Evolutionary conservation across 1,284 basidiomycete genomes (phyloP).

Genomic region (Cutaneotrichosporon dermatis): DNA sequence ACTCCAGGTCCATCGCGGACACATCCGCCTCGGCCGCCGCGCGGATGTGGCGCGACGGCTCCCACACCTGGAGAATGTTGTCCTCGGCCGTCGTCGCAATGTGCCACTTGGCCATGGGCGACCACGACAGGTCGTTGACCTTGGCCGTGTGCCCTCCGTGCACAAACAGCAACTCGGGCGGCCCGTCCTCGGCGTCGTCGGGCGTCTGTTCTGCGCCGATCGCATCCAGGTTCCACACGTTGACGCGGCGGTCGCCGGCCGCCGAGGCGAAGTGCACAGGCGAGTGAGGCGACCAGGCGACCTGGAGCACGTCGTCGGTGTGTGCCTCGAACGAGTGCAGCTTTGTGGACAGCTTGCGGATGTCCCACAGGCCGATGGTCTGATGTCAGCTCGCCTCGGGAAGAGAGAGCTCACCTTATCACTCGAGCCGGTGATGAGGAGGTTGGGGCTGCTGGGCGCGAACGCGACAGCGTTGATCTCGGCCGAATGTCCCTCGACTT

Average conservation of each 20-base stretch:
- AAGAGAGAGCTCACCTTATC: slow-evolving; percentile 58
- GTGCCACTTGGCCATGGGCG: slow-evolving; percentile 48
- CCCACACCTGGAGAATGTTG: slow-evolving; percentile 53
- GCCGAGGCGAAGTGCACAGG: slow-evolving; percentile 87
- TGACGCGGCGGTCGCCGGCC: slow-evolving; percentile 85
- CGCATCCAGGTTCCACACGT: slow-evolving; percentile 89
- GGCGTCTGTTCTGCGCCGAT: slow-evolving; percentile 96
- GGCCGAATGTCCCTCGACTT: slow-evolving; percentile 78
- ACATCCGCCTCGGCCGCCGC: slow-evolving; percentile 46
- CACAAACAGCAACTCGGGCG: slow-evolving; percentile 87
- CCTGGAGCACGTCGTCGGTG: slow-evolving; percentile 87
- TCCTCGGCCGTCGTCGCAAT: slow-evolving; percentile 52
- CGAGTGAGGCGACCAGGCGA: slow-evolving; percentile 93
- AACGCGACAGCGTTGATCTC: slow-evolving; percentile 92
- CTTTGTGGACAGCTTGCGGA: slow-evolving; percentile 71
- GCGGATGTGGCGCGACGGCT: slow-evolving; percentile 50
- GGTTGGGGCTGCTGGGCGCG: slow-evolving; percentile 73
- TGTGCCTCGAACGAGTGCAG: slow-evolving; percentile 91
- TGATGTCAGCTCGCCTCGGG: background rate
- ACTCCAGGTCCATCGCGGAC: slow-evolving; percentile 46
- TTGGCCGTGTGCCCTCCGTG: slow-evolving; percentile 65
- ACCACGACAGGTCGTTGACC: slow-evolving; percentile 51
- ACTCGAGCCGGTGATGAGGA: slow-evolving; percentile 88
- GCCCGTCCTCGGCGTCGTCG: slow-evolving; percentile 93
- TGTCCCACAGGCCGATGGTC: slow-evolving; percentile 87